Conservation (phyloP, 306 rosid species). For the Vigna trinervia region DNA sequence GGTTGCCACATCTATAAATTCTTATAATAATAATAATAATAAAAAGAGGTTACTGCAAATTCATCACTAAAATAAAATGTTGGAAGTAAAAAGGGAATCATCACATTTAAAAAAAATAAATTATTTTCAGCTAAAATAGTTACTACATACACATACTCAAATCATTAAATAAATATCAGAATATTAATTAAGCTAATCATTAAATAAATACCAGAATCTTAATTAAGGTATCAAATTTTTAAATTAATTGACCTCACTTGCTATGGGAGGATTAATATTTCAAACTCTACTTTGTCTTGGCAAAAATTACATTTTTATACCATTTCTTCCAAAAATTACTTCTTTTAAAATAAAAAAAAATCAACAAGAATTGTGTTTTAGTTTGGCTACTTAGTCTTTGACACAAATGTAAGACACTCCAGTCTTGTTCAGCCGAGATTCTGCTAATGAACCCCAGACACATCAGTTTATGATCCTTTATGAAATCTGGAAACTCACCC, state of each 20-base stretch:
- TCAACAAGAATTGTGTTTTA: not conserved
- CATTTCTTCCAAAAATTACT: not conserved
- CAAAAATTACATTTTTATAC: not conserved
- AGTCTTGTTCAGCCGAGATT: too few species aligned
- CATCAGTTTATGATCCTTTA: constrained; percentile 8
- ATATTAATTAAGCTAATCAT: too few species aligned
- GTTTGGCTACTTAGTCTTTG: not conserved
- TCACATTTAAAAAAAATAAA: too few species aligned
- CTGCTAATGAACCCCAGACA: constrained; percentile 21
- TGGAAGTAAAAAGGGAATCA: not conserved
- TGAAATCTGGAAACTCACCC: constrained; percentile 28
- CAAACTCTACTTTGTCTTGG: not conserved
- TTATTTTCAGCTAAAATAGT: too few species aligned
- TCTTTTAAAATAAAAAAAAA: not conserved
- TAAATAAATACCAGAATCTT: too few species aligned
- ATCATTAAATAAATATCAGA: too few species aligned
- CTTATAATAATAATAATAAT: not conserved
- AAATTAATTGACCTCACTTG: too few species aligned
- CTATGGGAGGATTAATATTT: not conserved
- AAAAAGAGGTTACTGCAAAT: not conserved
- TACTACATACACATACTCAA: too few species aligned
- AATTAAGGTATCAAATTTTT: too few species aligned
- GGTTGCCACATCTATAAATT: not conserved
- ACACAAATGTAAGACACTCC: not conserved
- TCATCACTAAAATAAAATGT: not conserved